Evolutionary conservation across 106 monocot genomes (phyloP).

Genomic region (Agapanthus africanus): DNA sequence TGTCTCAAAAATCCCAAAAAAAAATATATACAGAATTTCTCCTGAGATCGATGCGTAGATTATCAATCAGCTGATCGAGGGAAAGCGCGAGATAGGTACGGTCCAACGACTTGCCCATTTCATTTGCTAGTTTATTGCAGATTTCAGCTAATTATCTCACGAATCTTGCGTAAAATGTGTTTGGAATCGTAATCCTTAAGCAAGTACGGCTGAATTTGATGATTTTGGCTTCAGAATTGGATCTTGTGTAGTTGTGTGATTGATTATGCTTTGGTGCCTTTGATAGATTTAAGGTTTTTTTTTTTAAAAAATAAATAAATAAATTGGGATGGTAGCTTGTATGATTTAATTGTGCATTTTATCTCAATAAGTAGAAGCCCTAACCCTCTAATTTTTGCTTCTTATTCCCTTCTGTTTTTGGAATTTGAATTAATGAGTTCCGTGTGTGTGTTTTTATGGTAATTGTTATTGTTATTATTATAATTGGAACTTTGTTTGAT

Average conservation of each 20-base stretch:
- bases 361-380: background rate
- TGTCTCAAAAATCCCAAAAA: background rate
- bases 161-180: background rate
- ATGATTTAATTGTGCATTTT: background rate
- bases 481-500: background rate
- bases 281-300: conserved; percentile 1
- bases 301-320: background rate
- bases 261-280: background rate
- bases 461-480: background rate
- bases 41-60: background rate
- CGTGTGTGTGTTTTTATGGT: background rate
- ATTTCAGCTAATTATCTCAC: background rate
- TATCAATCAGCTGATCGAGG: background rate
- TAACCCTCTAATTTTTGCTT: no score
- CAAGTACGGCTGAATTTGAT: background rate
- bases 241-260: background rate
- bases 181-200: background rate
- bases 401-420: background rate
- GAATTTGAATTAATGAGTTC: background rate
- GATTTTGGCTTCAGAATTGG: background rate
- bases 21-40: background rate
- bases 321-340: background rate
- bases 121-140: background rate
- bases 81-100: background rate
- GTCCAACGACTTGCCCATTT: background rate